A percentile compares a stretch with the other conserved stretches of the same genome.
phyloP scores from a whole-genome alignment of 1,284 basidiomycete species.

The Cutaneotrichosporon sp. region DNA sequence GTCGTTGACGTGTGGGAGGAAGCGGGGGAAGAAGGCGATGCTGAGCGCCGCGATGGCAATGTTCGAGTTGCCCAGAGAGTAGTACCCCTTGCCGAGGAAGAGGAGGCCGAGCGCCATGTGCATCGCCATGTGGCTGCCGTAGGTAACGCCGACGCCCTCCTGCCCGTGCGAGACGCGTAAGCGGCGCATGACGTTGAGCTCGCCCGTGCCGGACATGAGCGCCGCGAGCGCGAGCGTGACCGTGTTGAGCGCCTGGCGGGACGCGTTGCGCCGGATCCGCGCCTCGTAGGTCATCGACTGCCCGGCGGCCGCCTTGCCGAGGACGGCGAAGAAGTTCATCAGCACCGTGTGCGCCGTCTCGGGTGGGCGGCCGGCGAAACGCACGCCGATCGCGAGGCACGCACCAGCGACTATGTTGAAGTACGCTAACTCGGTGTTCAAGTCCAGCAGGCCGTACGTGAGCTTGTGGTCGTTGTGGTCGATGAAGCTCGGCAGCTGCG shows the following conservation, averaged over 20 bases:
- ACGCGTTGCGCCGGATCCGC: slow-evolving; percentile 77
- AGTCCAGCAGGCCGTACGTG: slow-evolving; percentile 56
- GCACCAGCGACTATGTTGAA: slow-evolving; percentile 86
- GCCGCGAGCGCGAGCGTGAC: slow-evolving; percentile 82
- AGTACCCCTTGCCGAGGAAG: slow-evolving; percentile 91
- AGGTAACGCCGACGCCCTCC: slow-evolving; percentile 73
- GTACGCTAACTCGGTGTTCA: slow-evolving; percentile 79
- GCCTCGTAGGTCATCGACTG: slow-evolving; percentile 76
- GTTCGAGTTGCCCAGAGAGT: slow-evolving; percentile 88
- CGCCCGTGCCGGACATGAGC: slow-evolving; percentile 96
- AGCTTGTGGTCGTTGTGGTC: slow-evolving; percentile 59
- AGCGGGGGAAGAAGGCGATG: slow-evolving; percentile 87
- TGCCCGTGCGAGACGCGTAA: slow-evolving; percentile 90
- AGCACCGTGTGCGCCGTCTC: slow-evolving; percentile 82
- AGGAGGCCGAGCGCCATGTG: slow-evolving; percentile 90
- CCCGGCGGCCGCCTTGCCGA: slow-evolving; percentile 58
- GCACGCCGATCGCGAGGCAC: slow-evolving; percentile 87
- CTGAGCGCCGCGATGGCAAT: slow-evolving; percentile 87
- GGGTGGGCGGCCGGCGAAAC: slow-evolving; percentile 88
- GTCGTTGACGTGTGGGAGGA: slow-evolving; percentile 74
- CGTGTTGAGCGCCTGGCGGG: slow-evolving; percentile 85
- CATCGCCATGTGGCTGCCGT: slow-evolving; percentile 86
- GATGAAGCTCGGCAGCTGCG: slow-evolving; percentile 73
- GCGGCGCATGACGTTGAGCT: slow-evolving; percentile 85
- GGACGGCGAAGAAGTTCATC: slow-evolving; percentile 75